Evolutionary conservation across 371 early-diverging fungal genomes (phyloP), one percentile per base, ranked within the genome.

Genomic region (Zopfochytrium polystomum): DNA sequence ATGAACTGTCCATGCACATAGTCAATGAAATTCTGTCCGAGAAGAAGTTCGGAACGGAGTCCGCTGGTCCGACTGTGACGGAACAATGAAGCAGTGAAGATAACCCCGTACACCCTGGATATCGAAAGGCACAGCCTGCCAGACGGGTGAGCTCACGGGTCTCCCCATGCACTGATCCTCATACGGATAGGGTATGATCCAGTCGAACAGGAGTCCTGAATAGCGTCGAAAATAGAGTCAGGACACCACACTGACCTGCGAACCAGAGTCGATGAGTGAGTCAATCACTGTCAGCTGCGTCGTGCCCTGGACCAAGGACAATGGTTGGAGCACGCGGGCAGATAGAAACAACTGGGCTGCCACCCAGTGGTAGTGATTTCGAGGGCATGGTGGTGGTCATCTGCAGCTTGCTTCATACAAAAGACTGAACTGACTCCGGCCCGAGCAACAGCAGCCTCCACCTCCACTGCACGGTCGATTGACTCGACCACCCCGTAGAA

Each of bases 11-110:
- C 30, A 23, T 52, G n/a, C 26, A 52, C 13, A n/a, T 52, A 29
- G 52, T 52, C 52, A n/a, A 52, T 27, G 30, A 52, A 23, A 30
- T 52, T 52, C 29, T 52, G 52, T 7, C 52, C 52, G 7, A 52
- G 31, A 6, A 52, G 29, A 30, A 52, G 15, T n/a, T 52, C 31
- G n/a, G 18, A 52, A n/a, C 27, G 52, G 31, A 23, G n/a, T 6
- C 23, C 27, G 7, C 52, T n/a, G n/a, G n/a, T n/a, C n/a, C n/a
- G n/a, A n/a, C 23, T 38, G 7, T 38, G 38, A 7, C 11, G 7
- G 11, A 7, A 52, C 52, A 22, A 52, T n/a, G 52, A 52, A 52
- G 31, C 23, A 52, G 5, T 23, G 52, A 9, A 52, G n/a, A n/a
- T 13, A 6, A 52, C 27, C 52, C 7, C 30, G 27, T 6, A 52